Evolutionary conservation across 805 yeast species (phyloP), one percentile per base, ranked within the genome.

Genomic region (Myxozyma sirexii): DNA sequence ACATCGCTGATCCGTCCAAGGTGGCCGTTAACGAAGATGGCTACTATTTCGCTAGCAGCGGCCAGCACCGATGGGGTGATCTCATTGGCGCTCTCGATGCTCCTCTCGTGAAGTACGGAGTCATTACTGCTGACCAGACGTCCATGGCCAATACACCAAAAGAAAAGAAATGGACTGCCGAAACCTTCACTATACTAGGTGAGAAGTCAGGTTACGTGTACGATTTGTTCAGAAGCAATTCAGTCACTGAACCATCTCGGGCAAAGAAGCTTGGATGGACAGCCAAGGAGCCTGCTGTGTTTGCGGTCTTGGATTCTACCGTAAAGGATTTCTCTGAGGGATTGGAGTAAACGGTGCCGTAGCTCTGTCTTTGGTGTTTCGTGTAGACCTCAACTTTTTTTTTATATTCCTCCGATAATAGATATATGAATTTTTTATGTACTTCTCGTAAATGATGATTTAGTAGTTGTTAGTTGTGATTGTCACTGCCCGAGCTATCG

Each of bases 41-140:
- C 3, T 75, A 74, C 59, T 76, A 75, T 59, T 76, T 76, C 66
- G 74, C 71, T 2, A 70, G 74, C 2, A 64, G 63, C 39, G 72
- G 70, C 3, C 70, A 68, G 31, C 74, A 72, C 56, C 59, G 52
- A 19, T 76, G 79, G 78, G 61, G 64, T 21, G 70, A 70, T 27
- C 71, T 72, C 42, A 57, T 72, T 5, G 59, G 63, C 38, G 64
- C 53, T 8, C 59, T 73, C 31, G 74, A 66, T 7, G 50, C 64
- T 39, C 50, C 62, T 6, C 66, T 74, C 37, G 58, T 57, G 29
- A 58, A 56, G 46, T 56, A 59, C 35, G 57, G 60, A n/a, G 37
- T 59, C 27, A 44, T 54, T n/a, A 10, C 31, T 27, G 57, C 39
- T 26, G 39, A 56, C 26, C 46, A 45, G 29, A 35, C 60, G 10